A percentile compares a stretch with the other conserved stretches of the same genome.
These are phyloP conservation scores for Eugenia klotzschiana DNA, from an alignment of 441 rosid species.

Conservation along the genomic window DNA sequence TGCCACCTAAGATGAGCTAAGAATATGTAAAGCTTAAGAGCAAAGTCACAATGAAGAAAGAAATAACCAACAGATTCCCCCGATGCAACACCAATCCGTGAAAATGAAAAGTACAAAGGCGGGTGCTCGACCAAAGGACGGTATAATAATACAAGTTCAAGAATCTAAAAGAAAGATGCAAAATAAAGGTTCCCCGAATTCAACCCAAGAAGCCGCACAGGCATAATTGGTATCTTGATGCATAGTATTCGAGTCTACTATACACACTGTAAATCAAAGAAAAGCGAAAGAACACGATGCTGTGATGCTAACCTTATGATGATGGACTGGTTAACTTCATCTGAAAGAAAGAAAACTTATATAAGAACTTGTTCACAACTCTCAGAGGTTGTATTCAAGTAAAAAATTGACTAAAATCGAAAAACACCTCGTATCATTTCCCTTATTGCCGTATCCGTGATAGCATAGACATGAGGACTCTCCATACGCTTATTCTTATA, in stretches of 20 bases:
- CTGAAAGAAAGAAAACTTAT: conserved; percentile 33
- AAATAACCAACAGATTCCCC: background rate
- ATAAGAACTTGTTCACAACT: conserved; percentile 4
- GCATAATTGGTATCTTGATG: background rate
- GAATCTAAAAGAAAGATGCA: background rate
- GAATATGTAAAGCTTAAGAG: background rate
- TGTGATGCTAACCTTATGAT: conserved; percentile 64
- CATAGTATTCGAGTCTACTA: background rate
- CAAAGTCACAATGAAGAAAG: background rate
- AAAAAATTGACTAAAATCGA: background rate
- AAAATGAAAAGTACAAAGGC: background rate
- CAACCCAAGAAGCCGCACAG: background rate
- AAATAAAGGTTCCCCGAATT: background rate
- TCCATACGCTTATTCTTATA: conserved; percentile 66
- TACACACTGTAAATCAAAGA: background rate
- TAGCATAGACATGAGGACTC: conserved; percentile 93
- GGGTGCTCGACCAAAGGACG: background rate
- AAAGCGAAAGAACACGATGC: background rate
- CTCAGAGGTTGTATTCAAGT: background rate
- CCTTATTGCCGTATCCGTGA: conserved; percentile 85
- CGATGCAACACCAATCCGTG: background rate
- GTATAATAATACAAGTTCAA: background rate
- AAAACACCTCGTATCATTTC: conserved; percentile 89
- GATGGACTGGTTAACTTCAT: conserved; percentile 98
- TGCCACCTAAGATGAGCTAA: background rate